Conservation (phyloP, 2,329 filamentous ascomycete genomes). For the Stromatinia cepivora region DNA sequence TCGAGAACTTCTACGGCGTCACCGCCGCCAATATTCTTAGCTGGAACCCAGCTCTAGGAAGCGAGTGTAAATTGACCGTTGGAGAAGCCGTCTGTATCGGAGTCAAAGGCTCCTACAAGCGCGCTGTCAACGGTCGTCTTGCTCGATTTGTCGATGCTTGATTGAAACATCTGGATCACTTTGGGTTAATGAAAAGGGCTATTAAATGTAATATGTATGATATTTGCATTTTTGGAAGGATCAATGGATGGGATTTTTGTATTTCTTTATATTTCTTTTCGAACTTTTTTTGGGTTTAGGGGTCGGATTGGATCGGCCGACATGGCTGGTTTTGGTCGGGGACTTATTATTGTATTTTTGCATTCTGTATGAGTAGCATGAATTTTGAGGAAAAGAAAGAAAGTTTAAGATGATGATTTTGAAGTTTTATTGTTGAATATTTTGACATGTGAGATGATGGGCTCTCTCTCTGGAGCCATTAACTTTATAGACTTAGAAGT, state of each 20-base stretch:
- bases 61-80: slow-evolving; percentile 36
- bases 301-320: neutral
- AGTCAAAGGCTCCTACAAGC: slow-evolving; percentile 8
- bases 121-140: slow-evolving; percentile 11
- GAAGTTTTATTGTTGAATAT: rapidly evolving
- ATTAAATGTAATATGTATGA: slow-evolving; percentile 8
- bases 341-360: slow-evolving; percentile 3
- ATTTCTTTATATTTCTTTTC: slow-evolving; percentile 2
- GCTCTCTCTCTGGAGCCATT: neutral
- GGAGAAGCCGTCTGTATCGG: slow-evolving; percentile 36
- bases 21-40: slow-evolving; percentile 32
- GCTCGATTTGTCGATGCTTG: slow-evolving; percentile 16
- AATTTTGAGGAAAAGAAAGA: neutral
- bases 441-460: neutral
- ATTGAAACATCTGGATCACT: neutral
- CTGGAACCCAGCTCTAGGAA: slow-evolving; percentile 41
- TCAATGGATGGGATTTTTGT: neutral
- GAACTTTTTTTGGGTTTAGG: neutral
- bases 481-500: no score
- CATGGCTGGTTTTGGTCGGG: neutral
- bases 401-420: neutral
- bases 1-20: slow-evolving; percentile 31
- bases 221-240: neutral
- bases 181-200: no score
- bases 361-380: slow-evolving; percentile 10